Percentiles rank a stretch among this genome's conserved stretches.
Conservation (phyloP, 768 basidiomycete species). For the Coprinopsis marcescibilis region DNA sequence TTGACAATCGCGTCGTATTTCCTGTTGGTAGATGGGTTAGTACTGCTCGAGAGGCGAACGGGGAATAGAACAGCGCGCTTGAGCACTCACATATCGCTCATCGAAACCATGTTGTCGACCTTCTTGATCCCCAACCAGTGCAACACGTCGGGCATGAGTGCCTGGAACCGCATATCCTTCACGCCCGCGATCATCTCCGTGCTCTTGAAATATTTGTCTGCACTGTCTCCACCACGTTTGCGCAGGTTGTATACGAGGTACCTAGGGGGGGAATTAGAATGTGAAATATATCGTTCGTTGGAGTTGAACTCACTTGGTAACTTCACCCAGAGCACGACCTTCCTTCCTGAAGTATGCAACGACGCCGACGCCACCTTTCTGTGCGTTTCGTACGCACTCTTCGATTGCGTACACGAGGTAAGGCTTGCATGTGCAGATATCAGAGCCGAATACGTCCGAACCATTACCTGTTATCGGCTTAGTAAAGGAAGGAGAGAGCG, state of each 20-base stretch:
- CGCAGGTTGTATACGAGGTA: conserved; percentile 96
- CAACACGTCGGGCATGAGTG: conserved; percentile 92
- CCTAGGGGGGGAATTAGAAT: conserved; percentile 26
- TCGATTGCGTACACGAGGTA: conserved; percentile 91
- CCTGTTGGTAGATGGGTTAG: conserved; percentile 31
- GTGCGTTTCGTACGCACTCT: conserved; percentile 79
- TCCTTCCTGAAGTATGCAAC: conserved; percentile 95
- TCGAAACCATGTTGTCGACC: conserved; percentile 85
- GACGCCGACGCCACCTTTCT: conserved; percentile 73
- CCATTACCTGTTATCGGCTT: conserved; percentile 78
- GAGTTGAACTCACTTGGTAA: conserved; percentile 61
- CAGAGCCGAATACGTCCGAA: conserved; percentile 93
- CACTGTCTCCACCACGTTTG: conserved; percentile 90
- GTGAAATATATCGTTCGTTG: not conserved
- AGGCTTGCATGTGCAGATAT: conserved; percentile 90
- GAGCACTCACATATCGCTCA: conserved; percentile 73
- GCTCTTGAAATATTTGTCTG: conserved; percentile 89
- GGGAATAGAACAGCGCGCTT: no score
- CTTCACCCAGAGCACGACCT: conserved; percentile 89
- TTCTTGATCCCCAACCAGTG: conserved; percentile 93
- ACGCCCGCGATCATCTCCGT: conserved; percentile 94
- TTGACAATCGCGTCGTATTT: conserved; percentile 94
- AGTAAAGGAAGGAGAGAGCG: not conserved
- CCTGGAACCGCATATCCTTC: conserved; percentile 93
- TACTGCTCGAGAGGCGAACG: not conserved